Conservation (phyloP, 1,284 basidiomycete genomes). For the Melampsora larici-populina region DNA sequence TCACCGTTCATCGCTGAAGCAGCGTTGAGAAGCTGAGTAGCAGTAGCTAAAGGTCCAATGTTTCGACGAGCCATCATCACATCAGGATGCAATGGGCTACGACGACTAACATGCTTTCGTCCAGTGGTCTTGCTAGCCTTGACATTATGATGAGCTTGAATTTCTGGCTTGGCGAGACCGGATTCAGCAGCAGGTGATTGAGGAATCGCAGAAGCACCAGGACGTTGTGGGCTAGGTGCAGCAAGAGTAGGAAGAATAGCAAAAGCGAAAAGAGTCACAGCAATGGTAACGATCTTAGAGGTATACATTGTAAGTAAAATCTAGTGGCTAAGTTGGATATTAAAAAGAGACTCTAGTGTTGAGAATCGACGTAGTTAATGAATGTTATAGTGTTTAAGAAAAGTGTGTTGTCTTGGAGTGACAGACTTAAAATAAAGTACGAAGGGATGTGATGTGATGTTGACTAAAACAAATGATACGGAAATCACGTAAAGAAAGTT, state of each 20-base stretch:
- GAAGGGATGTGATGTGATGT: too few species aligned
- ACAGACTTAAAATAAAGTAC: too few species aligned
- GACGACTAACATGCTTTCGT: conserved; percentile 4
- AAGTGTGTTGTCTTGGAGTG: too few species aligned
- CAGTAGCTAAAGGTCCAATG: background rate
- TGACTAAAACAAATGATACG: too few species aligned
- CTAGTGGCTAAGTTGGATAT: too few species aligned
- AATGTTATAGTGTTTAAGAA: too few species aligned
- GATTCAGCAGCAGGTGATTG: background rate
- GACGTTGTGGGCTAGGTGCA: background rate
- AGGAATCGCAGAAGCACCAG: background rate
- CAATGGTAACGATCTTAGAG: background rate
- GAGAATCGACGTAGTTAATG: too few species aligned
- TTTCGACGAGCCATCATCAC: background rate
- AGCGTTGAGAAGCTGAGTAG: background rate
- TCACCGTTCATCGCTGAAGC: background rate
- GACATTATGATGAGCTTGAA: background rate
- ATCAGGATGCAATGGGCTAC: conserved; percentile 9
- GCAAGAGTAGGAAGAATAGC: background rate
- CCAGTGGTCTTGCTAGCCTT: background rate
- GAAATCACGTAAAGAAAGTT: too few species aligned
- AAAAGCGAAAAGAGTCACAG: background rate
- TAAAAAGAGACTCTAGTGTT: too few species aligned
- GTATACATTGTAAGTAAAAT: background rate
- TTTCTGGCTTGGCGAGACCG: background rate